Evolutionary conservation across 495 filamentous ascomycete genomes (phyloP).

Genomic region (Penicillium verhagenii): DNA sequence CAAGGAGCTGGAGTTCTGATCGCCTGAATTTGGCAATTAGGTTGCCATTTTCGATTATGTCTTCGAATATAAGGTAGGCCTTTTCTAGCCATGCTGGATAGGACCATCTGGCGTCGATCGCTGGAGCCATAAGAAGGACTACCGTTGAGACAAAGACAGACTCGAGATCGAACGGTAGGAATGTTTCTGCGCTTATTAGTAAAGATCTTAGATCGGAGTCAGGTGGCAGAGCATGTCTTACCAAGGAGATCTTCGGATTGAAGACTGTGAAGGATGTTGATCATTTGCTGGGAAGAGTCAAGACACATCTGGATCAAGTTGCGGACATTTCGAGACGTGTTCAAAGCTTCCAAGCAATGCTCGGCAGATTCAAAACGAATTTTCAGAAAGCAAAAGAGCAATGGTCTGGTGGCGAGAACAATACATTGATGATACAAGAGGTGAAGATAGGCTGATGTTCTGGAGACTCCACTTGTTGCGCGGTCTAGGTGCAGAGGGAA

Average conservation of each 20-base stretch:
- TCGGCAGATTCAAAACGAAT: conserved; percentile 1
- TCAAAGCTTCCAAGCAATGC: neutral
- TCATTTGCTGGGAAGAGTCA: conserved; percentile 40
- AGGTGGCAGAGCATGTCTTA: conserved; percentile 19
- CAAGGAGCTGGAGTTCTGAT: conserved; percentile 40
- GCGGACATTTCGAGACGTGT: neutral
- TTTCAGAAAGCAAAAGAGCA: conserved; percentile 5
- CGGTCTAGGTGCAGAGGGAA: conserved; percentile 36
- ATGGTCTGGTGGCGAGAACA: conserved; percentile 24
- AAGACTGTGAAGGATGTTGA: conserved; percentile 38
- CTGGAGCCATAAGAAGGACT: conserved; percentile 34
- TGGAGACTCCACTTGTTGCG: conserved; percentile 35
- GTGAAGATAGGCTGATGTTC: conserved; percentile 43
- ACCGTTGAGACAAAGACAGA: conserved; percentile 39
- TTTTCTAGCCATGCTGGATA: conserved; percentile 34
- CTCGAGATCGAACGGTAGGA: conserved; percentile 47
- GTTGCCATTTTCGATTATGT: conserved; percentile 42
- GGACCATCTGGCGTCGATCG: conserved; percentile 31
- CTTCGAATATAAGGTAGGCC: conserved; percentile 38
- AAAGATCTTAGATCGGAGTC: neutral
- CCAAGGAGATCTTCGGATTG: conserved; percentile 41
- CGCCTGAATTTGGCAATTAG: conserved; percentile 37
- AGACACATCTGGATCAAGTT: conserved; percentile 3
- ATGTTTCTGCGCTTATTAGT: conserved; percentile 33
- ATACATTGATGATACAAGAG: conserved; percentile 48